Base-by-base conservation (phyloP, 352 stramenopile genomes). In the Pythium folliculosum region DNA sequence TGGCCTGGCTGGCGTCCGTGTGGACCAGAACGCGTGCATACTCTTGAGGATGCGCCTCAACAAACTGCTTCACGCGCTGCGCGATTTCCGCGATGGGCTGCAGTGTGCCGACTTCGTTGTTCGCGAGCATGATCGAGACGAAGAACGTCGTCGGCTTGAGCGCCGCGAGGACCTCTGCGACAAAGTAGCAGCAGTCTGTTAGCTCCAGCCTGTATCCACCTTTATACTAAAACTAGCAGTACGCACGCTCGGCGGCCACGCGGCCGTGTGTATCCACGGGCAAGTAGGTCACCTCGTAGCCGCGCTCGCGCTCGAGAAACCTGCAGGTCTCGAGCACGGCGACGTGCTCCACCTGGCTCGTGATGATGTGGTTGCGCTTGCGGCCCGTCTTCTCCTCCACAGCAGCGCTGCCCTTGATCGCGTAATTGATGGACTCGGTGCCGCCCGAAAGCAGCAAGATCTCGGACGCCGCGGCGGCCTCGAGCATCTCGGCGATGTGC, bases 51-150 rank as follows among this genome's bases (percentile, higher is more conserved):
- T 59, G 64, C 5, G 19, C 8, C 7, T 45, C 38, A n/a, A 70
- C 54, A 25, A 77, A 58, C 10, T 77, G 60, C 10, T 67, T 60
- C 16, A 73, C 75, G 50, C 73, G 75, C 49, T 69, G 72, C 49
- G 40, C 21, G 50, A 99, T 96, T 49, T 97, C 82, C 0, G 81
- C 80, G 21, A 99, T 89, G 5, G 96, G 96, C 76, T 99, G 95
- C 25, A 99, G 74, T 27, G 95, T 95, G 37, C 96, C 96, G 32
- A 98, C 91, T 82, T 99, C 97, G 73, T 99, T 99, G 73, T 99
- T 99, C n/a, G 96, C 96, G 21, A 98, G 86, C 96, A 99, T 99
- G 52, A 99, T 69, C 1, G 97, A 98, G 27, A 99, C 89, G 16
- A 99, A 75, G 22, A 91, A 91, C 16, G 96, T 99, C 64, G 97